A percentile compares a stretch with the other conserved stretches of the same genome.
phyloP scores from a whole-genome alignment of 192 early-diverging fungal species.

The Coemansia sp. region DNA sequence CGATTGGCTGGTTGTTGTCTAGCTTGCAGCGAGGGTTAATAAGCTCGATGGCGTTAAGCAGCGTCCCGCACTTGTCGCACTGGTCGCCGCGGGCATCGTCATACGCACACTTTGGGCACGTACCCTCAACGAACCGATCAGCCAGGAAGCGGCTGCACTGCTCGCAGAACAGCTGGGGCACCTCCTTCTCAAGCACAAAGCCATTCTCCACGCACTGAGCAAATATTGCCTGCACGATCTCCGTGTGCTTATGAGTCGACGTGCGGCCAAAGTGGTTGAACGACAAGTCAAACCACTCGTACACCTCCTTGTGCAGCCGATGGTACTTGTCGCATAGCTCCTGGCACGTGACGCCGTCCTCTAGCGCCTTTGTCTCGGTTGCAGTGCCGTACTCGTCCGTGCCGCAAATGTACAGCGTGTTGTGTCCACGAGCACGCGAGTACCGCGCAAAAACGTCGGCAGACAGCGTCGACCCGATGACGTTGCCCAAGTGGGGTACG shows the following conservation, averaged over 20 bases:
- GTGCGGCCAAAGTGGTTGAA: slow-evolving; percentile 98
- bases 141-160: slow-evolving; percentile 87
- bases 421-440: slow-evolving; percentile 83
- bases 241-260: slow-evolving; percentile 84
- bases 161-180: slow-evolving; percentile 91
- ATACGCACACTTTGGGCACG: slow-evolving; percentile 86
- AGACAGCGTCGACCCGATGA: slow-evolving; percentile 96
- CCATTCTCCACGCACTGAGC: slow-evolving; percentile 67
- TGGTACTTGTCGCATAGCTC: slow-evolving; percentile 97
- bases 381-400: slow-evolving; percentile 99
- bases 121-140: slow-evolving; percentile 97
- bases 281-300: slow-evolving; percentile 92
- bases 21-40: slow-evolving; percentile 94
- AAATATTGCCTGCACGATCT: slow-evolving; percentile 92
- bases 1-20: slow-evolving; percentile 76
- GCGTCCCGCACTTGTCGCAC: slow-evolving; percentile 90
- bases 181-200: slow-evolving; percentile 67
- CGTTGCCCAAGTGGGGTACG: slow-evolving; percentile 97
- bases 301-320: slow-evolving; percentile 78
- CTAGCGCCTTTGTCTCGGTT: slow-evolving; percentile 96
- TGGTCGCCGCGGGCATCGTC: slow-evolving; percentile 97
- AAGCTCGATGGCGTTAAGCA: slow-evolving; percentile 91
- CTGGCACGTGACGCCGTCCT: slow-evolving; percentile 86
- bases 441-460: slow-evolving; percentile 97
- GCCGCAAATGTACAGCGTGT: slow-evolving; percentile 91